Evolutionary conservation across 176 grass and related monocot species (phyloP).

Genomic region (Miscanthus lutarioriparius): DNA sequence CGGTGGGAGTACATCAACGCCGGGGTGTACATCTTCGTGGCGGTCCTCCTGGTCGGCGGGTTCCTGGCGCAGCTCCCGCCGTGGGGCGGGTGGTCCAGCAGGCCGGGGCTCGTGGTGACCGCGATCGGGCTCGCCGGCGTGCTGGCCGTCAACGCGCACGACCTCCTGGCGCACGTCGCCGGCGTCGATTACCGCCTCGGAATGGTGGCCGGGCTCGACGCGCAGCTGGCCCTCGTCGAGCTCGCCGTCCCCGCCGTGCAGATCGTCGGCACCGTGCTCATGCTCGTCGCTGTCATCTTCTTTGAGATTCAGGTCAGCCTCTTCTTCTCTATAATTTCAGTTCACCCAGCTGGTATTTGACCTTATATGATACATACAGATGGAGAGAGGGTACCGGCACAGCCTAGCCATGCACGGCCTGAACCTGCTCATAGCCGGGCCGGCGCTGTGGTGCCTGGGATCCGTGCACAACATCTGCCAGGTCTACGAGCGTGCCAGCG

Average conservation of each 20-base stretch:
- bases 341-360: not conserved
- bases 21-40: constrained; percentile 59
- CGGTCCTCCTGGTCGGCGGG: constrained; percentile 48
- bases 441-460: constrained; percentile 61
- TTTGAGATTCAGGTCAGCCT: constrained; percentile 63
- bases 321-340: not conserved
- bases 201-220: constrained; percentile 48
- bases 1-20: constrained; percentile 91
- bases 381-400: constrained; percentile 50
- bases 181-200: constrained; percentile 68
- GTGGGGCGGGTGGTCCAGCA: not conserved
- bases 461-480: constrained; percentile 76
- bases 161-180: constrained; percentile 67
- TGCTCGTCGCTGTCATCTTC: constrained; percentile 62
- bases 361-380: constrained; percentile 29
- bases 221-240: constrained; percentile 73
- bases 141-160: constrained; percentile 57
- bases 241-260: constrained; percentile 60
- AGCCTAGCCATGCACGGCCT: constrained; percentile 59
- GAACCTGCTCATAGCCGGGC: constrained; percentile 68
- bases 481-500: constrained; percentile 68
- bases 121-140: constrained; percentile 41
- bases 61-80: constrained; percentile 54
- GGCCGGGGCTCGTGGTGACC: constrained; percentile 48
- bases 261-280: constrained; percentile 49